A percentile compares a stretch with the other conserved stretches of the same genome.
Conservation (phyloP, 345 rosid species). For the Eucalyptus virginea region DNA sequence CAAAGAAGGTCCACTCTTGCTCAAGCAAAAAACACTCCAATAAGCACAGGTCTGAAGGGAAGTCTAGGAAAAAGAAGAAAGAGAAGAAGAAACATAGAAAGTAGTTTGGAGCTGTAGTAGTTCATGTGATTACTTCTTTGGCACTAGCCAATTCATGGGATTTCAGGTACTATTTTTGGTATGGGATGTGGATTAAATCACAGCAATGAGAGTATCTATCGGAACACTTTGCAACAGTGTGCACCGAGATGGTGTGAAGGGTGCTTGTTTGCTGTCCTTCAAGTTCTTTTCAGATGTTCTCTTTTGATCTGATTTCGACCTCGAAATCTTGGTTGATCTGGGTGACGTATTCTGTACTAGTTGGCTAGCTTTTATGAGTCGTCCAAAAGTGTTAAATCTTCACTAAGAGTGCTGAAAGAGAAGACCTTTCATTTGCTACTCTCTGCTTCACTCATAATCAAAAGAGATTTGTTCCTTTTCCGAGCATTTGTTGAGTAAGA, state of each 20-base stretch:
- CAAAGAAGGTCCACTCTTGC: conserved; percentile 13
- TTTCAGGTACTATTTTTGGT: neutral
- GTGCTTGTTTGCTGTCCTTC: neutral
- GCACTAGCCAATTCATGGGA: neutral
- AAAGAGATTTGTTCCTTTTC: neutral
- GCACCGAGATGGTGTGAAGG: neutral
- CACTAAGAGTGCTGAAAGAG: neutral
- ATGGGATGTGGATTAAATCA: neutral
- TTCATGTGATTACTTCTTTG: neutral
- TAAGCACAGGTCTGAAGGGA: conserved; percentile 36
- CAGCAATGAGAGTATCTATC: neutral
- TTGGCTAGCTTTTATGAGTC: neutral
- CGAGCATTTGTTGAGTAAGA: neutral
- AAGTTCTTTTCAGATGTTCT: neutral
- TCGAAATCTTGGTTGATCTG: neutral
- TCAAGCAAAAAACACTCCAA: conserved; percentile 27
- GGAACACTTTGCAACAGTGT: neutral
- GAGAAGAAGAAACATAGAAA: conserved; percentile 10
- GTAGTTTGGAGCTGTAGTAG: neutral
- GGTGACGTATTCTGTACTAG: neutral
- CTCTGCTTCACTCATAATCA: neutral
- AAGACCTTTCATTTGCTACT: neutral
- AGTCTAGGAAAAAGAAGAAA: conserved; percentile 23
- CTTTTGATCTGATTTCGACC: neutral
- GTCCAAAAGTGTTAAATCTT: neutral